These are phyloP conservation scores for Karstenula rhodostoma DNA, from an alignment of 2,329 filamentous ascomycete species.

Conservation along the genomic window DNA sequence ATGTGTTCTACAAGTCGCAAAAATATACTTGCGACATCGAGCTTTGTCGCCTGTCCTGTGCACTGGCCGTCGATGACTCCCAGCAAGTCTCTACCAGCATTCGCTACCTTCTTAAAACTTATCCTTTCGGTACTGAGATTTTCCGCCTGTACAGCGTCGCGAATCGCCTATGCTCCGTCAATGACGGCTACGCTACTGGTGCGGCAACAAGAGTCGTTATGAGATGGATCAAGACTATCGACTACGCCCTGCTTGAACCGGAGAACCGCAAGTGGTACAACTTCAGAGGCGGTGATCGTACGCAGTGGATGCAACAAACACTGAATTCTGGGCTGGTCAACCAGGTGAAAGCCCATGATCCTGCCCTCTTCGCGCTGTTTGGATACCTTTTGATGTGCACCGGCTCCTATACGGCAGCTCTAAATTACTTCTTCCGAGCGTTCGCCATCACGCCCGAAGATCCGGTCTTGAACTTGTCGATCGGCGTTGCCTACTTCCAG, in stretches of 20 bases:
- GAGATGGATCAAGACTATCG: slow-evolving; percentile 89
- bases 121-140: slow-evolving; percentile 79
- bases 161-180: slow-evolving; percentile 78
- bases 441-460: slow-evolving; percentile 77
- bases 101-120: slow-evolving; percentile 85
- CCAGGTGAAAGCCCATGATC: slow-evolving; percentile 63
- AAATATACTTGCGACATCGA: slow-evolving; percentile 76
- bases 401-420: slow-evolving; percentile 80
- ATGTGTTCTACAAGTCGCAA: slow-evolving; percentile 78
- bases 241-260: slow-evolving; percentile 69
- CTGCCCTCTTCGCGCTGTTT: slow-evolving; percentile 85
- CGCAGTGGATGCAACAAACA: slow-evolving; percentile 49
- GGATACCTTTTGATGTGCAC: slow-evolving; percentile 88
- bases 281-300: slow-evolving; percentile 48
- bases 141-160: slow-evolving; percentile 84
- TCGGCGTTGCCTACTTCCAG: slow-evolving; percentile 80
- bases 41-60: slow-evolving; percentile 83
- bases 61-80: slow-evolving; percentile 78
- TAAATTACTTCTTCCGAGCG: slow-evolving; percentile 82
- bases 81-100: slow-evolving; percentile 78
- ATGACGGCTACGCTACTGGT: slow-evolving; percentile 77
- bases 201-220: slow-evolving; percentile 90
- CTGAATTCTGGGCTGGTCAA: slow-evolving; percentile 51
- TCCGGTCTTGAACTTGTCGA: slow-evolving; percentile 78
- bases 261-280: slow-evolving; percentile 56